Evolutionary conservation across 2,329 filamentous ascomycete genomes (phyloP), one percentile per base, ranked within the genome.

Genomic region (Fusarium buxicola): DNA sequence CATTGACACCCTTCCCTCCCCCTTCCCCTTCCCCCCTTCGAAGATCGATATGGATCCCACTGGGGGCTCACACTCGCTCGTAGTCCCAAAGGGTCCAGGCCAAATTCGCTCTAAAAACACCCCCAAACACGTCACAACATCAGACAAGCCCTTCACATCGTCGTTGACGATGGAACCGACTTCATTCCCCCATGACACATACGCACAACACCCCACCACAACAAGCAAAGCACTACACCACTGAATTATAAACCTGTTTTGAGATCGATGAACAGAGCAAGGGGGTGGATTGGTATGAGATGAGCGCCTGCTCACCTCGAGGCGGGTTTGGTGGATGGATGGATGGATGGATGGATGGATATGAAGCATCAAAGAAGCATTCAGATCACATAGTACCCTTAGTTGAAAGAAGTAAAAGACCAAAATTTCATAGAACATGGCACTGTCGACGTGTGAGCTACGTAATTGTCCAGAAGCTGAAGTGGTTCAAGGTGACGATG

Each of bases 301-400:
- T 54, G 58, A 58, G 58, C 56, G 36, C 41, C 62, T 41, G 31
- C 54, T 66, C 52, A 58, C 57, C 60, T 58, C 49, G 16, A 55
- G 63, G 53, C 54, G 55, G 61, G 59, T 66, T 60, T 53, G 48
- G 52, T 38, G 60, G 56, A 55, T 60, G 21, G 52, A 35, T 60
- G 58, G 49, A 60, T 48, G 57, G 61, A 60, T 49, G 63, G 59
- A 65, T 61, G 68, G 68, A 70, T 68, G 66, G 68, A 69, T 68
- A 68, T 63, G 58, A 63, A 65, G 58, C 44, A 65, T 65, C 66
- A 47, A 57, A 65, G 55, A 45, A 70, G 68, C 61, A 69, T 61
- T 47, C 55, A 66, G 52, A 69, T 67, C 58, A 66, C 56, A 67
- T 54, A 70, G 62, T 55, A 70, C 68, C 53, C 63, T 63, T 49